Evolutionary conservation across 306 rosid species (phyloP), one percentile per base, ranked within the genome.

Genomic region (Dicorynia guianensis): DNA sequence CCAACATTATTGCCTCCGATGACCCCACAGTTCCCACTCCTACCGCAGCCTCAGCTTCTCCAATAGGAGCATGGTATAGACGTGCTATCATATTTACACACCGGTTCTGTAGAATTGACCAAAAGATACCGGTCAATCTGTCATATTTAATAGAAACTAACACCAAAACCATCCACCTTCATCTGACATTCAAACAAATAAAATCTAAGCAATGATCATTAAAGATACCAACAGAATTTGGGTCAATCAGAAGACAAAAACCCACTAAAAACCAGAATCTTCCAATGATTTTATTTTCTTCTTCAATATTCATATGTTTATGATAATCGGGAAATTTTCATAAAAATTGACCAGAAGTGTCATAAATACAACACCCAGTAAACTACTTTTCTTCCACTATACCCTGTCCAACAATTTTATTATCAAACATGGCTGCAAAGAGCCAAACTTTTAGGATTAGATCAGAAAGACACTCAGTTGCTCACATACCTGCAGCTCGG

Each of bases 21-120:
- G 98, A 94, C 0, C 98, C 98, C 65, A 94, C 93, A 3, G 98
- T 94, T n/a, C 95, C 94, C 50, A 88, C 95, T 4, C 98, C 98
- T 47, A 94, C 76, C 3, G 97, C 98, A 40, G 83, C 19, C 71
- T 91, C 95, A 5, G 74, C 75, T 35, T 80, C 95, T 34, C 87
- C 91, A 35, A 84, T 65, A 17, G 97, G 95, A 63, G 98, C 98
- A 84, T 88, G 63, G 67, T 70, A 90, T 9, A 94, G 83, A 81
- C 80, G 82, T 8, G 97, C 90, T n/a, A 94, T 91, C 83, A 94
- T 94, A 76, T 94, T 94, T 83, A 94, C 98, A 68, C 98, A 91
- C 19, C 97, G 91, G 39, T 94, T 94, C 98, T 94, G 84, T 84
- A 77, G 12, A 63, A 71, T 68, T 20, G 13, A 67, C 40, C 47